A percentile compares a stretch with the other conserved stretches of the same genome.
Evolutionary conservation across 106 monocot genomes (phyloP).

Genomic region (Apostasia shenzhenica): DNA sequence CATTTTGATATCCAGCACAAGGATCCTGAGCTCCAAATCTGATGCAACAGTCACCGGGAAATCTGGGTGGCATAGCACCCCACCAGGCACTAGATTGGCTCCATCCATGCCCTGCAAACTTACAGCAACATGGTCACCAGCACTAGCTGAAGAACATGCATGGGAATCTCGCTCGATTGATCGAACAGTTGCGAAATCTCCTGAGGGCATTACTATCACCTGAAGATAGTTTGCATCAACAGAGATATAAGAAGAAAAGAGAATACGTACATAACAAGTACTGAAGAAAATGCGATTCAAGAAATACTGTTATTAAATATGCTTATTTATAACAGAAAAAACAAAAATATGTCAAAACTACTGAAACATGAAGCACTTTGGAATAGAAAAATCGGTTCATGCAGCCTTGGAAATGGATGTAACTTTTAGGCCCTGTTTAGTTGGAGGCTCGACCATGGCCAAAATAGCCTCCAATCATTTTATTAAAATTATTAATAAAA

Average conservation of each 20-base stretch:
- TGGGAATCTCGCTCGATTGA: constrained; percentile 55
- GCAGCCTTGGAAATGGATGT: too few species aligned
- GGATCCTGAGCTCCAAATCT: constrained; percentile 70
- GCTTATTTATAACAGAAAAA: too few species aligned
- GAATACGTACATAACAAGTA: too few species aligned
- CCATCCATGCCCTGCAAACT: constrained; percentile 59
- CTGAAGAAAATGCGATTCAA: too few species aligned
- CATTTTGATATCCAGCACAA: constrained; percentile 48
- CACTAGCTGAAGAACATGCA: constrained; percentile 57
- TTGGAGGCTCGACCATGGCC: too few species aligned
- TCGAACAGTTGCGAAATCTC: constrained; percentile 52
- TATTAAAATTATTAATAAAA: too few species aligned
- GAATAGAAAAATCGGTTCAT: too few species aligned
- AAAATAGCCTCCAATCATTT: too few species aligned
- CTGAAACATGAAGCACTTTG: too few species aligned
- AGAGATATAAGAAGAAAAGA: background rate
- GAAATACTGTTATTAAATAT: too few species aligned
- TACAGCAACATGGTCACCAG: constrained; percentile 72
- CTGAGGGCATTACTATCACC: constrained; percentile 81
- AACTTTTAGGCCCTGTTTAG: too few species aligned
- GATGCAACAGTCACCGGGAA: constrained; percentile 68
- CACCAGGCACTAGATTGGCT: constrained; percentile 38
- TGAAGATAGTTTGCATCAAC: constrained; percentile 11
- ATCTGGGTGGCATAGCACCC: constrained; percentile 73
- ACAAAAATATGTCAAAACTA: too few species aligned